phyloP scores from a whole-genome alignment of 139 green algal species.

The Axilococcus clingmanii region DNA sequence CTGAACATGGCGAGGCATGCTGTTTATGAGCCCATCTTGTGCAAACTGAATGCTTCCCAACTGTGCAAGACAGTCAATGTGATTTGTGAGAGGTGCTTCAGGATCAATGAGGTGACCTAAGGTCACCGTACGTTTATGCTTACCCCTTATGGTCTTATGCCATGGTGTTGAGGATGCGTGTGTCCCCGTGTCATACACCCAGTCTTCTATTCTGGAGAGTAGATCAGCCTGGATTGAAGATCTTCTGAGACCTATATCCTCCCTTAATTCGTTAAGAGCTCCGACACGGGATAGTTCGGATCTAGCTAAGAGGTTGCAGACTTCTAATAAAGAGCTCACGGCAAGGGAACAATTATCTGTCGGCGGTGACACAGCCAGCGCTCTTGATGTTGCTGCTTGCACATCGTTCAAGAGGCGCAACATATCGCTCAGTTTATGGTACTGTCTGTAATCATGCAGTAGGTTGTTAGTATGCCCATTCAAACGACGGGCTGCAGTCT shows the following conservation, averaged over 20 bases:
- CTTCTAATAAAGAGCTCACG: constrained; percentile 48
- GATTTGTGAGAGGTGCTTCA: neutral
- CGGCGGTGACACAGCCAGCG: too few relatives aligned
- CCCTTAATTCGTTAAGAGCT: neutral
- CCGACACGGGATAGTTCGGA: constrained; percentile 28
- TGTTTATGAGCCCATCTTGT: constrained; percentile 17
- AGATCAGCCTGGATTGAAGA: neutral
- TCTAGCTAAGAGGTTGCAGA: constrained; percentile 44
- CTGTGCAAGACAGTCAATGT: constrained; percentile 29
- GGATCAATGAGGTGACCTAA: constrained; percentile 5
- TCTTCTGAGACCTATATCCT: neutral
- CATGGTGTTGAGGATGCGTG: too few relatives aligned
- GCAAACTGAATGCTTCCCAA: constrained; percentile 33
- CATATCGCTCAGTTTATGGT: constrained; percentile 39
- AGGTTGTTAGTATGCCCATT: constrained; percentile 41
- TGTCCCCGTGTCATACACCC: constrained; percentile 1
- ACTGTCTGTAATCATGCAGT: constrained; percentile 54
- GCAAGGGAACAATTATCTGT: constrained; percentile 52
- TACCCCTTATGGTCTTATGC: too few relatives aligned
- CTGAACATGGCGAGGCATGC: constrained; percentile 18
- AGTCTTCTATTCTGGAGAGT: neutral
- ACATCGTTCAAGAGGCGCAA: constrained; percentile 59
- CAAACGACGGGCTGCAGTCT: constrained; percentile 32
- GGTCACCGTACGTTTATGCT: too few relatives aligned
- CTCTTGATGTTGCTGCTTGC: too few relatives aligned